Conservation (phyloP, 2,329 filamentous ascomycete genomes). For the Clonostachys rosea region DNA sequence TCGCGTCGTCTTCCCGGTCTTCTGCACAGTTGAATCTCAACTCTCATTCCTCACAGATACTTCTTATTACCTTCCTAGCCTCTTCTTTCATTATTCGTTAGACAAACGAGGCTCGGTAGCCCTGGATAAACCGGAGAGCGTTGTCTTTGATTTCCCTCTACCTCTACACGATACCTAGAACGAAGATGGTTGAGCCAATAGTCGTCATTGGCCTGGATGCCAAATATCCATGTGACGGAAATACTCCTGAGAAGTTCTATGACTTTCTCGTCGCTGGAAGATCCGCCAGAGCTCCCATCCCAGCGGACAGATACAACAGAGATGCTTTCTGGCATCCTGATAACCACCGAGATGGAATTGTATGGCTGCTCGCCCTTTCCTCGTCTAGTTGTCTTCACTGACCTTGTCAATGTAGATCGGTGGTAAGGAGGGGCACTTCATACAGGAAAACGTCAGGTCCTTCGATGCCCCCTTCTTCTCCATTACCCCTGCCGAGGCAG, state of each 20-base stretch:
- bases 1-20: too few species aligned
- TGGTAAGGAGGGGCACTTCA: constrained; percentile 9
- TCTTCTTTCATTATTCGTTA: too few species aligned
- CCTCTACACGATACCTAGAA: too few species aligned
- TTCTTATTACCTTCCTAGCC: too few species aligned
- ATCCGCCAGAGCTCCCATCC: too few species aligned
- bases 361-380: not conserved
- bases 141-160: too few species aligned
- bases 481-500: constrained; percentile 9
- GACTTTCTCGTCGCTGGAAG: too few species aligned
- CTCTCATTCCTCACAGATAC: too few species aligned
- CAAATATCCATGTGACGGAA: constrained; percentile 26
- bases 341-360: not conserved
- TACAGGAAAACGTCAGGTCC: constrained; percentile 12
- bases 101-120: too few species aligned
- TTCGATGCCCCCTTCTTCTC: constrained; percentile 13
- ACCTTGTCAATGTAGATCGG: not conserved
- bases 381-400: not conserved
- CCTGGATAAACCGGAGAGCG: too few species aligned
- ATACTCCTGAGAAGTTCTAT: not conserved
- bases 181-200: not conserved
- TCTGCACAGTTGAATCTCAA: too few species aligned
- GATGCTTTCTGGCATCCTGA: not conserved
- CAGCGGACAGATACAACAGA: not conserved
- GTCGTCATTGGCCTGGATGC: constrained; percentile 36